phyloP scores from a whole-genome alignment of 768 basidiomycete species.

The Tephrocybe sp. region DNA sequence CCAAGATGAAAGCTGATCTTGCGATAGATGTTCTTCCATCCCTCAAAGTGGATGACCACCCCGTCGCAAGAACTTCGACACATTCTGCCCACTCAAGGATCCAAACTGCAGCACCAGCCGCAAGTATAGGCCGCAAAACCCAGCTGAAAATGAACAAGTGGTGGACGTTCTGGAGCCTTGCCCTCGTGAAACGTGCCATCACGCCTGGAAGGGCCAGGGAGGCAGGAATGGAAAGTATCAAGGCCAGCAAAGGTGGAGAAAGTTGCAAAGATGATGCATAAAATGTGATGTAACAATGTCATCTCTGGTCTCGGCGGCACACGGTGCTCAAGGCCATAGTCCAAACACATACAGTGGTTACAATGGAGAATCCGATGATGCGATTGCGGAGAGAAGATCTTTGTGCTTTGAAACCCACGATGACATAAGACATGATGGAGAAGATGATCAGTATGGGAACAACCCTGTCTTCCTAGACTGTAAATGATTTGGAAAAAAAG shows the following conservation, averaged over 20 bases:
- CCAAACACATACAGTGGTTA: conserved; percentile 68
- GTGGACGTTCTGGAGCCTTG: conserved; percentile 73
- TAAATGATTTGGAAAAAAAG: conserved; percentile 93
- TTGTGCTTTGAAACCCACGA: conserved; percentile 66
- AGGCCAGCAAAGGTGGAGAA: conserved; percentile 56
- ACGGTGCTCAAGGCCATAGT: conserved; percentile 79
- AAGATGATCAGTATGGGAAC: conserved; percentile 71
- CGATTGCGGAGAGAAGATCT: conserved; percentile 66
- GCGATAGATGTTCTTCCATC: conserved; percentile 59
- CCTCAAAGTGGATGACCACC: conserved; percentile 44
- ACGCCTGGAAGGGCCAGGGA: conserved; percentile 55
- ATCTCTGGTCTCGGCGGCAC: conserved; percentile 93
- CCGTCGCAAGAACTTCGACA: conserved; percentile 38
- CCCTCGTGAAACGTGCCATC: conserved; percentile 53
- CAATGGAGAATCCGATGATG: conserved; percentile 67
- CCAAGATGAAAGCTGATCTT: conserved; percentile 47
- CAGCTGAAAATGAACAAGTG: conserved; percentile 66
- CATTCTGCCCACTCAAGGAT: conserved; percentile 77
- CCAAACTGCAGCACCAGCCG: conserved; percentile 70
- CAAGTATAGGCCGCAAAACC: conserved; percentile 52
- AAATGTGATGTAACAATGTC: conserved; percentile 88
- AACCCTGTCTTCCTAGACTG: conserved; percentile 94
- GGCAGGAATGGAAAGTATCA: conserved; percentile 52
- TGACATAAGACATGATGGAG: conserved; percentile 56
- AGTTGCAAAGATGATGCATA: conserved; percentile 72